Percentiles rank a stretch among this genome's conserved stretches.
These are phyloP conservation scores for Zopfochytrium polystomum DNA, from an alignment of 371 early-diverging fungal species.

Conservation along the genomic window DNA sequence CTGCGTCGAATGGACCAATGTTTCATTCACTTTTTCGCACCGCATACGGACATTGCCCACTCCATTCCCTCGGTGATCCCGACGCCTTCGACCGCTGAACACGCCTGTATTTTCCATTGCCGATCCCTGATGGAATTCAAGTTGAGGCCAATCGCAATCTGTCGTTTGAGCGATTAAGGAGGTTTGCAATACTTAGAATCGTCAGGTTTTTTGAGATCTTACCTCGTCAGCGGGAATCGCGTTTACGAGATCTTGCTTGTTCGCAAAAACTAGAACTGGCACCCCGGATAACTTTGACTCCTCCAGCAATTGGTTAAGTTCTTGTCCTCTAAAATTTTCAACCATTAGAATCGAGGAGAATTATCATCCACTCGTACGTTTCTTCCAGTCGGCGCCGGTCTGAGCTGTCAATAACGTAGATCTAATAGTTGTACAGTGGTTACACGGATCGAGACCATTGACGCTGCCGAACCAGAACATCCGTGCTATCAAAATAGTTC, in stretches of 20 bases:
- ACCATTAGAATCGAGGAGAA: not conserved
- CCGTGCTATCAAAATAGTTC: slow-evolving; percentile 66
- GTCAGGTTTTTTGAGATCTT: not conserved
- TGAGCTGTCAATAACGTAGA: slow-evolving; percentile 52
- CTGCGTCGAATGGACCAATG: too few species aligned
- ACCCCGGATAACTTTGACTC: slow-evolving; percentile 50
- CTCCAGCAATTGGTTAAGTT: slow-evolving; percentile 46
- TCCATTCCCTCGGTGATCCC: slow-evolving; percentile 54
- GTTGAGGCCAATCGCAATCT: slow-evolving; percentile 50
- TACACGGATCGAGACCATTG: too few species aligned
- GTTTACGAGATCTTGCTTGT: slow-evolving; percentile 52
- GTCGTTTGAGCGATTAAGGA: not conserved
- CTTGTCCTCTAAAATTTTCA: slow-evolving; percentile 37
- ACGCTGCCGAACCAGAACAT: slow-evolving; percentile 59
- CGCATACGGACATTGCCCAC: slow-evolving; percentile 47
- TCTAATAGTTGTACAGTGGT: slow-evolving; percentile 24
- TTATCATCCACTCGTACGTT: slow-evolving; percentile 32
- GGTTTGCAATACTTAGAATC: not conserved
- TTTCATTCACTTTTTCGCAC: too few species aligned
- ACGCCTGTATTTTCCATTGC: slow-evolving; percentile 54
- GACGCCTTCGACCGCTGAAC: slow-evolving; percentile 46
- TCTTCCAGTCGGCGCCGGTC: slow-evolving; percentile 52
- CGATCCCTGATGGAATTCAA: slow-evolving; percentile 50
- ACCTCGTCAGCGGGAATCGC: slow-evolving; percentile 50
- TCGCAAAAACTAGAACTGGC: slow-evolving; percentile 54